Conservation (phyloP, 164 flowering plant species). For the Vitis labrusca region DNA sequence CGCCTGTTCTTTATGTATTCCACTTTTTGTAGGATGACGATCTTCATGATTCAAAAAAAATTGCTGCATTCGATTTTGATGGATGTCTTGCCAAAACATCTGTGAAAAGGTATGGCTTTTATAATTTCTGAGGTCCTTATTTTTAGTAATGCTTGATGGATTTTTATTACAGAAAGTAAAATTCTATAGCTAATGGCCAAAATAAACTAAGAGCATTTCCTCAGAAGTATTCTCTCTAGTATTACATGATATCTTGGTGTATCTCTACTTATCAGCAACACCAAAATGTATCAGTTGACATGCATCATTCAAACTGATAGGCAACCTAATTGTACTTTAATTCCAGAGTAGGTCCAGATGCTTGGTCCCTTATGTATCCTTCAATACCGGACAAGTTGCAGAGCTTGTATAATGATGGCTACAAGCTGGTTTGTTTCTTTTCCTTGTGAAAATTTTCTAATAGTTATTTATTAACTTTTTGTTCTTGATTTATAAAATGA, state of each 20-base stretch:
- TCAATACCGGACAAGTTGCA: constrained; percentile 86
- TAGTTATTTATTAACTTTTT: neutral
- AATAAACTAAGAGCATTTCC: too few species aligned
- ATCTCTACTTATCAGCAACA: too few species aligned
- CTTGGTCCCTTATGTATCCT: constrained; percentile 91
- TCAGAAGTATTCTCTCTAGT: too few species aligned
- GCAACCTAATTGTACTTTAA: constrained; percentile 5
- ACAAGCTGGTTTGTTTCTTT: constrained; percentile 68
- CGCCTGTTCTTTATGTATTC: neutral
- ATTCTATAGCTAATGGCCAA: too few species aligned
- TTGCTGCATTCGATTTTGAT: constrained; percentile 99
- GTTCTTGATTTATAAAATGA: neutral
- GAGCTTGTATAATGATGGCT: constrained; percentile 75
- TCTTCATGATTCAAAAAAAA: constrained; percentile 73
- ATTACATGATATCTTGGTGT: too few species aligned
- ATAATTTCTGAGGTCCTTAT: too few species aligned
- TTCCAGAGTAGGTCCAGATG: constrained; percentile 82
- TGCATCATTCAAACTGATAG: neutral
- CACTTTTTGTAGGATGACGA: constrained; percentile 62
- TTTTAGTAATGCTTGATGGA: too few species aligned
- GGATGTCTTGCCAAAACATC: constrained; percentile 89
- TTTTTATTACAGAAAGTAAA: too few species aligned
- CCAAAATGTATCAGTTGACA: too few species aligned
- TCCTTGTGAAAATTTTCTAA: constrained; percentile 4
- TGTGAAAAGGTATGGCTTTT: constrained; percentile 53